Base-by-base conservation (phyloP, 306 rosid genomes). In the Acacia crassicarpa region DNA sequence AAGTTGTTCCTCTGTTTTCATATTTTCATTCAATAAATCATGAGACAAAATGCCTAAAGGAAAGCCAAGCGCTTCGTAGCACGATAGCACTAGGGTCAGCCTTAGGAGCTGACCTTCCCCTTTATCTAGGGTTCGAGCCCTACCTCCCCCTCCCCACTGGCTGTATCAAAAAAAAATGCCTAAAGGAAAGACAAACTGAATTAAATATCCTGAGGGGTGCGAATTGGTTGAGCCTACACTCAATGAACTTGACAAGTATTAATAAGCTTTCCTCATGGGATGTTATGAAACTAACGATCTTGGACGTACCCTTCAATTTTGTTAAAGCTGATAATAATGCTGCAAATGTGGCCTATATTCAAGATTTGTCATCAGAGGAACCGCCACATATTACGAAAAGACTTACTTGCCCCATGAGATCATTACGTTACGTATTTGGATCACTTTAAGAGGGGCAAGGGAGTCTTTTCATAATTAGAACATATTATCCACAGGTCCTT, bases 191-290 rank as follows among this genome's bases (percentile, higher is more conserved):
- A 95, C 98, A 11, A 90, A 83, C 75, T 92, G 98, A 48, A 94
- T 95, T 44, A 91, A 82, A 69, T 90, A 91, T 84, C 99, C 98
- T 2, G 98, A 93, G 79, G 98, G 99, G 12, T 95, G 98, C 98
- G 97, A 92, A 65, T 81, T 93, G 75, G 92, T 95, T 45, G 99
- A 95, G 89, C 98, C 99, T 22, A 93, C 99, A 13, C 87, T 95
- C 45, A 91, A 91, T 38, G 99, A 93, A 62, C 90, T 95, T 63
- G 1, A 49, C 80, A 54, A 51, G 56, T 17, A 78, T 74, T 77
- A 4, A 51, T 30, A 27, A 45, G n/a, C 27, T 58, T 44, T 35
- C 54, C 84, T 25, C 62, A 27, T 27, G 27, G 27, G 27, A 27
- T 27, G 27, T 27, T 27, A 6, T 80, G 48, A 78, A 77, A 48